phyloP scores from a whole-genome alignment of 2,329 filamentous ascomycete species.

The Neonectria coccinea region DNA sequence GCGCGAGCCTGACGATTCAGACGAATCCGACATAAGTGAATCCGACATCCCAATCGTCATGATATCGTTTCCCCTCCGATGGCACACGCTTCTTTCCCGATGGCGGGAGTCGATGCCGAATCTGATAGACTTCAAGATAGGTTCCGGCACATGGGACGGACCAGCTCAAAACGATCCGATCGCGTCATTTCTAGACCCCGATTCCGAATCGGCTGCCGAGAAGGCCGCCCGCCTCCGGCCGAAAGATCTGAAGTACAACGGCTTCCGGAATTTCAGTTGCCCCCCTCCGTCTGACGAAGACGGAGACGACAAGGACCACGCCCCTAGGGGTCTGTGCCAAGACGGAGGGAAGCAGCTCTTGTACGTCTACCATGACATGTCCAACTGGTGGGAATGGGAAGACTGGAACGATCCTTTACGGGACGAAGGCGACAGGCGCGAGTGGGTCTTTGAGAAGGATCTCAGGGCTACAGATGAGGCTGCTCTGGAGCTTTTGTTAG shows the following conservation, averaged over 20 bases:
- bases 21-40: background rate
- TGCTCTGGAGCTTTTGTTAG: background rate
- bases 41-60: background rate
- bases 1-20: background rate
- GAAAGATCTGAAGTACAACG: background rate
- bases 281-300: background rate
- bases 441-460: background rate
- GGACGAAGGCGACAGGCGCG: too few species aligned
- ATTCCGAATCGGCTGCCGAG: background rate
- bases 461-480: background rate
- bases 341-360: background rate
- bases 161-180: background rate
- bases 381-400: background rate
- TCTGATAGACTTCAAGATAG: conserved; percentile 6
- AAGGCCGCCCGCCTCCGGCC: background rate
- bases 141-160: conserved; percentile 1
- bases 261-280: background rate
- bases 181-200: background rate
- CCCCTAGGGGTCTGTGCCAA: background rate
- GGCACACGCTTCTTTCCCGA: background rate
- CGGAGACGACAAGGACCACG: background rate
- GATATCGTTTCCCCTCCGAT: background rate
- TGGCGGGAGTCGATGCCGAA: background rate
- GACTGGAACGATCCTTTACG: background rate
- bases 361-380: background rate